Conservation (phyloP, 257 asterid species). For the Solanum piurae region DNA sequence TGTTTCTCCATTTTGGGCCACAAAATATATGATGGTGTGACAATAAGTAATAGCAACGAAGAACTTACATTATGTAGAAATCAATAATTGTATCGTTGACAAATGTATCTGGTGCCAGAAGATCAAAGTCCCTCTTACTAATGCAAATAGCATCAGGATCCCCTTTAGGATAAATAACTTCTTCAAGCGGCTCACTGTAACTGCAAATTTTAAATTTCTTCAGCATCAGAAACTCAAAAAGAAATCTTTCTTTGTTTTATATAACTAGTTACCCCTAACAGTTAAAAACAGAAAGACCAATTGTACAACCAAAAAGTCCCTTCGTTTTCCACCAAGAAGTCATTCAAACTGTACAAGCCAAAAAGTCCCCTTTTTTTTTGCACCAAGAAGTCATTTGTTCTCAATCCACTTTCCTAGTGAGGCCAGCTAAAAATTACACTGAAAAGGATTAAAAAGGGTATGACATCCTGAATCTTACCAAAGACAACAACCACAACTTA, state of each 20-base stretch:
- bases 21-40: background rate
- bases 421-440: background rate
- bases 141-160: conserved; percentile 88
- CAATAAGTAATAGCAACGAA: background rate
- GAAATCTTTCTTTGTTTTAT: background rate
- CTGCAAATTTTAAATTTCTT: conserved; percentile 32
- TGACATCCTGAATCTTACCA: background rate
- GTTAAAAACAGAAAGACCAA: background rate
- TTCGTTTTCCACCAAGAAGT: background rate
- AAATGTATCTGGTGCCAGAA: conserved; percentile 78
- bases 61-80: conserved; percentile 83
- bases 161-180: conserved; percentile 79
- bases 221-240: background rate
- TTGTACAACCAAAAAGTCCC: background rate
- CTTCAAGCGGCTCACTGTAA: conserved; percentile 63
- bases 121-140: conserved; percentile 80
- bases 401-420: background rate
- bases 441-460: background rate
- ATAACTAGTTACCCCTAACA: background rate
- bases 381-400: background rate
- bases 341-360: background rate
- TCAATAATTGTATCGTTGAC: conserved; percentile 89
- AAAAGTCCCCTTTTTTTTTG: background rate
- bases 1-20: background rate
- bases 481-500: background rate